phyloP scores from a whole-genome alignment of 176 grass and related monocot species.

The Typha latifolia region DNA sequence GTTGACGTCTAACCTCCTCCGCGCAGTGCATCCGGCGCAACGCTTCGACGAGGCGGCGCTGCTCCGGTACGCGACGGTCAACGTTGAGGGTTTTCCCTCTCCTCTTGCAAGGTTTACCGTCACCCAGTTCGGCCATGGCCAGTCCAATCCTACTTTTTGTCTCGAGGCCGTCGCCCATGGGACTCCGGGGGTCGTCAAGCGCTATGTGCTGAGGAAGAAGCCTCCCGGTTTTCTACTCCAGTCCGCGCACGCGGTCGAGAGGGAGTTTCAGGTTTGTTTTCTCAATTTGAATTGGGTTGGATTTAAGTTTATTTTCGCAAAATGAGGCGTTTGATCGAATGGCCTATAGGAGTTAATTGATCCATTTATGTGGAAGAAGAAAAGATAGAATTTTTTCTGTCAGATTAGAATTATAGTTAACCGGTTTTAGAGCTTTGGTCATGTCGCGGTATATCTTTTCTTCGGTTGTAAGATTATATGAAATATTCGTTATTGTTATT shows the following conservation, averaged over 20 bases:
- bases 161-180: constrained; percentile 35
- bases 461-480: no score
- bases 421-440: no score
- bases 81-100: constrained; percentile 61
- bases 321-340: no score
- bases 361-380: no score
- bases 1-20: constrained; percentile 54
- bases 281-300: neutral
- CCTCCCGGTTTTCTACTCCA: constrained; percentile 69
- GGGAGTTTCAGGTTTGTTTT: constrained; percentile 62
- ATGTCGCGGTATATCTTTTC: no score
- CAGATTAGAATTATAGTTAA: no score
- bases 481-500: no score
- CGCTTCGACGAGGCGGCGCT: constrained; percentile 68
- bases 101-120: constrained; percentile 24
- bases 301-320: neutral
- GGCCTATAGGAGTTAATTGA: no score
- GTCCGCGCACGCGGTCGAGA: constrained; percentile 84
- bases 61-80: constrained; percentile 48
- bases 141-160: constrained; percentile 90
- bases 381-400: no score
- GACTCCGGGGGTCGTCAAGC: constrained; percentile 14
- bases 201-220: constrained; percentile 89
- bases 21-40: constrained; percentile 35
- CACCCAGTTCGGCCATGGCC: constrained; percentile 75